A percentile compares a stretch with the other conserved stretches of the same genome.
Conservation (phyloP, 139 green algal species). For the Spirogloea muscicola region DNA sequence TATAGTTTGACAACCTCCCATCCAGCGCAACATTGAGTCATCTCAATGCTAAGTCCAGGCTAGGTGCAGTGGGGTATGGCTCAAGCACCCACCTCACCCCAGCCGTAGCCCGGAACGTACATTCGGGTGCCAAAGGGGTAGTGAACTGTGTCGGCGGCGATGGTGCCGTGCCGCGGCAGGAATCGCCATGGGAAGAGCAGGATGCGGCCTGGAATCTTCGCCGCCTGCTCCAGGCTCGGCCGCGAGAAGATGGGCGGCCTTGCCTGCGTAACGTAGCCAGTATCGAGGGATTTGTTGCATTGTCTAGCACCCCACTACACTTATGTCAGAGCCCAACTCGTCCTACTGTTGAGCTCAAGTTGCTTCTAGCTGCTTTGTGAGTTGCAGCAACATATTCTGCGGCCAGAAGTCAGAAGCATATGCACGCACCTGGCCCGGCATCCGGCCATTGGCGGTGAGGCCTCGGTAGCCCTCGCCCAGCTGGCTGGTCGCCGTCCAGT, state of each 20-base stretch:
- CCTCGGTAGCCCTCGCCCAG: constrained; percentile 39
- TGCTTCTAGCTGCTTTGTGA: too few species aligned
- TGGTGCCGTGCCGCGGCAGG: constrained; percentile 41
- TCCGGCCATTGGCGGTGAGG: constrained; percentile 29
- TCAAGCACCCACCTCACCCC: constrained; percentile 51
- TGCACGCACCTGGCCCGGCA: constrained; percentile 24
- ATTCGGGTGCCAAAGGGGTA: constrained; percentile 55
- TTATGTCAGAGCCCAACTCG: too few species aligned
- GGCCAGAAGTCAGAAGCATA: too few species aligned
- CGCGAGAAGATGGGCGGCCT: constrained; percentile 21
- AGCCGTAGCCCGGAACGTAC: constrained; percentile 53
- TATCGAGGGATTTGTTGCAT: too few species aligned
- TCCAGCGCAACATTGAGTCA: too few species aligned
- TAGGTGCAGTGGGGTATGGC: too few species aligned
- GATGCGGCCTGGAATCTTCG: constrained; percentile 42
- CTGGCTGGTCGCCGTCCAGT: constrained; percentile 50
- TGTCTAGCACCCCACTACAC: too few species aligned
- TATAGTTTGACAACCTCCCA: too few species aligned
- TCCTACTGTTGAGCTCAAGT: too few species aligned
- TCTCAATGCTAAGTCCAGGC: too few species aligned
- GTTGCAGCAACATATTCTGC: too few species aligned
- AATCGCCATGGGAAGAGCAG: constrained; percentile 48
- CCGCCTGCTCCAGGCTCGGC: constrained; percentile 8
- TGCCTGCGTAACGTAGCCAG: too few species aligned
- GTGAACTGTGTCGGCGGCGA: constrained; percentile 54